These are phyloP conservation scores for Boletus insuetus DNA, from an alignment of 768 basidiomycete species.

Conservation along the genomic window DNA sequence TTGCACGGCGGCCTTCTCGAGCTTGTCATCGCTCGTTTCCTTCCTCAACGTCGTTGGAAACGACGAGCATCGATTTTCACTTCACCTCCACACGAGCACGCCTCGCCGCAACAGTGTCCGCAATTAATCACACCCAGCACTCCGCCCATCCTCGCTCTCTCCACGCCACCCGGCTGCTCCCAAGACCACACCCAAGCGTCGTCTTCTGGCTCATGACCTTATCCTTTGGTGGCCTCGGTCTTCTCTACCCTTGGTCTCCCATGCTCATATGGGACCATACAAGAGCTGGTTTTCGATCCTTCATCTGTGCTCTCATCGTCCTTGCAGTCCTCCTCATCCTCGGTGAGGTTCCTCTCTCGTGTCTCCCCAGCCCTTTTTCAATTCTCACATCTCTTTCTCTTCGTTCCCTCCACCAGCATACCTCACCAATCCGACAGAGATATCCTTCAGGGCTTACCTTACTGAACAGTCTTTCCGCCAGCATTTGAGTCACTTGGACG, in stretches of 20 bases:
- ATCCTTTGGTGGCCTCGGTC: conserved; percentile 59
- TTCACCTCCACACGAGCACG: conserved; percentile 4
- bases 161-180: conserved; percentile 30
- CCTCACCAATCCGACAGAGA: conserved; percentile 92
- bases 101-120: conserved; percentile 44
- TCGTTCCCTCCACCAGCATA: conserved; percentile 57
- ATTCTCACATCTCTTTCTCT: background rate
- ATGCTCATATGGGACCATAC: conserved; percentile 50
- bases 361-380: background rate
- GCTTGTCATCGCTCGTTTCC: background rate
- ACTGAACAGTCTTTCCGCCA: conserved; percentile 98
- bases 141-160: conserved; percentile 30
- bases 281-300: conserved; percentile 65
- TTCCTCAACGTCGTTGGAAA: conserved; percentile 16
- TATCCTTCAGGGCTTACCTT: conserved; percentile 90
- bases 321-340: conserved; percentile 67
- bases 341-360: conserved; percentile 45
- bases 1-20: conserved; percentile 4
- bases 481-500: conserved; percentile 84
- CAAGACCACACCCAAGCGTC: conserved; percentile 38
- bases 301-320: conserved; percentile 68
- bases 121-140: conserved; percentile 27
- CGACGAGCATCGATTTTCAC: conserved; percentile 11
- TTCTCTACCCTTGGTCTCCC: conserved; percentile 57
- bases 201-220: conserved; percentile 61